These are phyloP conservation scores for Gilbertella persicaria DNA, from an alignment of 371 early-diverging fungal species.

Conservation along the genomic window DNA sequence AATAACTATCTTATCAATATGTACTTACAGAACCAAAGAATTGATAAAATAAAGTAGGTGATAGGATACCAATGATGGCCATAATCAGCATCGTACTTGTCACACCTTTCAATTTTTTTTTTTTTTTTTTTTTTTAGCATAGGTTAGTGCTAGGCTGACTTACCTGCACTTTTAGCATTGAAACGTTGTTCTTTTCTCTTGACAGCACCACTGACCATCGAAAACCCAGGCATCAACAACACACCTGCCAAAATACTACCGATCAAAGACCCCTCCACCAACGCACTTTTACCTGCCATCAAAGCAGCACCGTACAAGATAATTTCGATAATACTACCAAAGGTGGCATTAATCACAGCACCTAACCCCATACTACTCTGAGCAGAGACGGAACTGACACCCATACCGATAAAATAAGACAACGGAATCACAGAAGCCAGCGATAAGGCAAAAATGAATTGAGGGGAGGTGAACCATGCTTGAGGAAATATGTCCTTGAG, in stretches of 20 bases:
- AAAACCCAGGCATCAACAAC: conserved; percentile 88
- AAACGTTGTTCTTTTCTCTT: conserved; percentile 91
- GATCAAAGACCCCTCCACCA: conserved; percentile 92
- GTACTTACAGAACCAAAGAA: conserved; percentile 77
- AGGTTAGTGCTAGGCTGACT: not conserved
- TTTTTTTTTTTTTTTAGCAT: not conserved
- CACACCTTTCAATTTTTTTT: conserved; percentile 72
- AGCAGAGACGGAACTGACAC: conserved; percentile 93
- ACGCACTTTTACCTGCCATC: conserved; percentile 80
- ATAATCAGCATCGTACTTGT: conserved; percentile 95
- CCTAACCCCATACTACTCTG: conserved; percentile 93
- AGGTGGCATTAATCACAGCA: conserved; percentile 96
- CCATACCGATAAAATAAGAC: conserved; percentile 96
- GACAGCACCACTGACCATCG: conserved; percentile 93
- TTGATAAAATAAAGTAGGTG: conserved; percentile 93
- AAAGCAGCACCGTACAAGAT: conserved; percentile 90
- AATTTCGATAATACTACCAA: conserved; percentile 95
- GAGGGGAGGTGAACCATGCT: conserved; percentile 61
- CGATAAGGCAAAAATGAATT: conserved; percentile 74
- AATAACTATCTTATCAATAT: not conserved
- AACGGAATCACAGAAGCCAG: conserved; percentile 88
- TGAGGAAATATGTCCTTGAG: conserved; percentile 56
- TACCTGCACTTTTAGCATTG: conserved; percentile 91
- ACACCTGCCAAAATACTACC: conserved; percentile 91
- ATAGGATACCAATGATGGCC: conserved; percentile 90